Evolutionary conservation across 2,329 filamentous ascomycete genomes (phyloP).

Genomic region (Grosmannia serpens): DNA sequence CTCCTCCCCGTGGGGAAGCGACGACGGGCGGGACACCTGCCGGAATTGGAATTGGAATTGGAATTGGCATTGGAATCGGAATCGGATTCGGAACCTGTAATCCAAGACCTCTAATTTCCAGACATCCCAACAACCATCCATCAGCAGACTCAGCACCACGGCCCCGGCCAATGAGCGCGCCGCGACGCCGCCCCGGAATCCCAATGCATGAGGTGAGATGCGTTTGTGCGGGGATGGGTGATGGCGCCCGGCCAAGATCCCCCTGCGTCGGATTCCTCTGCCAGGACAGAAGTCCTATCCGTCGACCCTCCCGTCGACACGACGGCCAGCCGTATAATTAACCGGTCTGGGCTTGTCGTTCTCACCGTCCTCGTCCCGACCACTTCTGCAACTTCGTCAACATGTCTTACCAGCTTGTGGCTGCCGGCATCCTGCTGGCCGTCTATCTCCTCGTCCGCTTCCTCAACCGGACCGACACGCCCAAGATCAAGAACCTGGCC

Average conservation of each 20-base stretch:
- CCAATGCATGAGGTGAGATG: background rate
- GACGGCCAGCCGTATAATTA: background rate
- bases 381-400: background rate
- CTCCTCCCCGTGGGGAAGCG: background rate
- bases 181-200: background rate
- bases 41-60: background rate
- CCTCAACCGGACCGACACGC: constrained; percentile 32
- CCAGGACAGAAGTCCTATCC: background rate
- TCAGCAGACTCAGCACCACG: background rate
- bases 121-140: background rate
- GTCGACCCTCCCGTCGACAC: too few relatives aligned
- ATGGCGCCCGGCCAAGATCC: too few relatives aligned
- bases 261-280: too few relatives aligned
- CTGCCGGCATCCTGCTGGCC: background rate
- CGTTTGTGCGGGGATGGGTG: too few relatives aligned
- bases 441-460: background rate
- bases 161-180: background rate
- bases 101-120: background rate
- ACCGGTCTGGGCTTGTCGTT: background rate
- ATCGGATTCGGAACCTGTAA: background rate
- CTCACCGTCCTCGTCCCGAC: too few relatives aligned
- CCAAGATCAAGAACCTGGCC: constrained; percentile 49
- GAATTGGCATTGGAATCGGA: background rate
- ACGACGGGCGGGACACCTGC: background rate
- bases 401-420: background rate